Percentiles rank a stretch among this genome's conserved stretches.
Conservation (phyloP, 1,284 basidiomycete genomes). For the Inonotus hispidus region DNA sequence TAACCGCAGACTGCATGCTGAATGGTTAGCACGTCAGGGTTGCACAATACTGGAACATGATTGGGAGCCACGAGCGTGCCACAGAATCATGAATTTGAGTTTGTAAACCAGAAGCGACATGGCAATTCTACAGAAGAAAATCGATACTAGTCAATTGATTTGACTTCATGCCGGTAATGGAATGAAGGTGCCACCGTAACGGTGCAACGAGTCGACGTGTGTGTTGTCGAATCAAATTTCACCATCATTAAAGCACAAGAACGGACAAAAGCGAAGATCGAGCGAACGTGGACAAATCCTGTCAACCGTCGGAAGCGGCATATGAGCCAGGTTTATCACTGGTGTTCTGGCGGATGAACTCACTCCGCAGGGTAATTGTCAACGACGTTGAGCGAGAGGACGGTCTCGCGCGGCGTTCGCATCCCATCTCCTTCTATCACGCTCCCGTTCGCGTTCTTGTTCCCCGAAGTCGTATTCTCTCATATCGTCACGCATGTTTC, state of each 20-base stretch:
- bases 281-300: background rate
- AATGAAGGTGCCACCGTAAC: background rate
- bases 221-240: background rate
- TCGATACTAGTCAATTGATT: background rate
- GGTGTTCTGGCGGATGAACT: background rate
- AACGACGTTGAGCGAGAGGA: background rate
- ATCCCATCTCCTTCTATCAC: conserved; percentile 13
- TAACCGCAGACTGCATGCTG: background rate
- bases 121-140: background rate
- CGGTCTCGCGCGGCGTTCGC: conserved; percentile 8
- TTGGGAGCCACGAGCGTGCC: background rate
- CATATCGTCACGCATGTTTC: background rate
- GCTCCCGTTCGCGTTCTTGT: conserved; percentile 9
- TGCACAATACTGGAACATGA: background rate
- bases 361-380: background rate
- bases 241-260: background rate
- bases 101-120: background rate
- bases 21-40: background rate
- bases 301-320: background rate
- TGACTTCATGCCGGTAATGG: background rate
- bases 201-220: background rate
- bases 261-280: background rate
- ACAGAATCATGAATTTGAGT: background rate
- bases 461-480: background rate
- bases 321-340: background rate